These are phyloP conservation scores for Trichoderma orchidacearum DNA, from an alignment of 495 filamentous ascomycete genomes.

Conservation along the genomic window DNA sequence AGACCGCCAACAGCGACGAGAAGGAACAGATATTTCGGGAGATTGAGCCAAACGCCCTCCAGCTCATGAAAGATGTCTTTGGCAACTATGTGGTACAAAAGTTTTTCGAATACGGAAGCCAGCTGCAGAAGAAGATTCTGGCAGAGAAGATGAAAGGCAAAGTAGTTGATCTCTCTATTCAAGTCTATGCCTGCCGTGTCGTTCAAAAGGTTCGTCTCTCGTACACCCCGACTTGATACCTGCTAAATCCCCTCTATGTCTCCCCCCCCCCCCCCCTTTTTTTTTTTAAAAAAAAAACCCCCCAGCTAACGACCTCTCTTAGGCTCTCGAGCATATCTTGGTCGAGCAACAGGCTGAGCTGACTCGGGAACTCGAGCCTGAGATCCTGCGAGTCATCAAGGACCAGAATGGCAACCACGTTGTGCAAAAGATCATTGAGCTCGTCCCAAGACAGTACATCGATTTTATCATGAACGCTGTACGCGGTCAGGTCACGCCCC, in stretches of 20 bases:
- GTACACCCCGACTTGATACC: neutral
- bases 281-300: no score
- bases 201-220: conserved; percentile 65
- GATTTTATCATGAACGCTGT: conserved; percentile 84
- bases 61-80: conserved; percentile 92
- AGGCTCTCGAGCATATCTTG: conserved; percentile 88
- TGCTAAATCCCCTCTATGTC: conserved; percentile 3
- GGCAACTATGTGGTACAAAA: conserved; percentile 99
- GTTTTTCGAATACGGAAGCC: conserved; percentile 92
- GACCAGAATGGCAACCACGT: conserved; percentile 96
- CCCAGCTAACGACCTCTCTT: no score
- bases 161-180: conserved; percentile 61
- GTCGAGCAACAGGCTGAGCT: conserved; percentile 78
- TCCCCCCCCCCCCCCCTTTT: no score
- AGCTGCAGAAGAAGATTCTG: conserved; percentile 78
- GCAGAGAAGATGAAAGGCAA: conserved; percentile 79
- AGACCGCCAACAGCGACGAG: conserved; percentile 91
- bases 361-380: conserved; percentile 68
- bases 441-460: conserved; percentile 68
- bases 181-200: conserved; percentile 93
- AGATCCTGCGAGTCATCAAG: conserved; percentile 68
- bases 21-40: conserved; percentile 90
- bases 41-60: conserved; percentile 66
- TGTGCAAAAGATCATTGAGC: conserved; percentile 86
- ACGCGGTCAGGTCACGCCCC: conserved; percentile 58